These are phyloP conservation scores for Ustilago loliicola DNA, from an alignment of 1,284 basidiomycete species.

Conservation along the genomic window DNA sequence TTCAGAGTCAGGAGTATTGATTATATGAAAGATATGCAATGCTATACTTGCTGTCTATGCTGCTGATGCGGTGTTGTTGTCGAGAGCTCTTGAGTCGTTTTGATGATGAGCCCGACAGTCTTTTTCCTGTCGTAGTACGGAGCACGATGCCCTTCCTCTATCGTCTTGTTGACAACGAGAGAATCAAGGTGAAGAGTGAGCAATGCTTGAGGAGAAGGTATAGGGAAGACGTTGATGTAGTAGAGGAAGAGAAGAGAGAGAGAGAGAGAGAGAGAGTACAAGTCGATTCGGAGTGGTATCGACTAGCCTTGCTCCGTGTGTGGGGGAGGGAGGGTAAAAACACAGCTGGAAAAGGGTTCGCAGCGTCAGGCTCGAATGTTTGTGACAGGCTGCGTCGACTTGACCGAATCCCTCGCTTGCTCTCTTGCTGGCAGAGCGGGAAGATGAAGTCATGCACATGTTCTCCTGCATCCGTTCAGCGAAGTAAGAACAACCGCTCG, in stretches of 20 bases:
- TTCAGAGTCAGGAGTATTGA: neutral
- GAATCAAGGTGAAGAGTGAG: neutral
- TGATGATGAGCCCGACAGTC: neutral
- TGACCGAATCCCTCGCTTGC: neutral
- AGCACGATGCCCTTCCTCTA: neutral
- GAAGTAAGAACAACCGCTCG: neutral
- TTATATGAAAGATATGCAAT: neutral
- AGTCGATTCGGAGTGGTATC: neutral
- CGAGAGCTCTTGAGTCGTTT: neutral
- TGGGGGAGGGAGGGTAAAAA: neutral
- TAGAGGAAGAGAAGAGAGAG: neutral
- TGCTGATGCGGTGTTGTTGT: neutral
- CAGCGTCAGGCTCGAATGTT: constrained; percentile 4
- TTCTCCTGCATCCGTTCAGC: constrained; percentile 4
- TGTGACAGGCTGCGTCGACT: constrained; percentile 5
- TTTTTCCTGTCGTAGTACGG: neutral
- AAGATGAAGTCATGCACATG: constrained; percentile 8
- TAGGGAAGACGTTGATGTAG: constrained; percentile 2
- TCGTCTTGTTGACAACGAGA: neutral
- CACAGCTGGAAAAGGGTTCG: constrained; percentile 6
- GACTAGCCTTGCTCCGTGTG: neutral
- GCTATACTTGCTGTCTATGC: neutral
- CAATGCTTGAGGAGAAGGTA: constrained; percentile 1
- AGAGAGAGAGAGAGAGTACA: neutral
- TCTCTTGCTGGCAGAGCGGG: neutral